A percentile compares a stretch with the other conserved stretches of the same genome.
Evolutionary conservation across 148 eudicot species (phyloP).

Genomic region (Selenicereus undatus): DNA sequence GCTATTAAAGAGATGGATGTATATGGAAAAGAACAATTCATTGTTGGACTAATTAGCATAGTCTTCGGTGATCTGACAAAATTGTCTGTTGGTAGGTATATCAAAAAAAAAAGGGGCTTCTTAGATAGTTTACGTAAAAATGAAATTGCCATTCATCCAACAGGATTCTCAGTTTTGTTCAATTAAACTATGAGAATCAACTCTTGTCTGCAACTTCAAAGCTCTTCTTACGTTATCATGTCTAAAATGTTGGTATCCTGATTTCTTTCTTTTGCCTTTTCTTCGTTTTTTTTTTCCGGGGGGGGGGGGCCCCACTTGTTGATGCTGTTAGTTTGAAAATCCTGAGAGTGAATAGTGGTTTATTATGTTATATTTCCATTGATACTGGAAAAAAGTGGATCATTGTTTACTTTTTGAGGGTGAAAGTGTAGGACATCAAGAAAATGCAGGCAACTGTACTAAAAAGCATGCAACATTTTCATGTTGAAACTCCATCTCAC

Average conservation of each 20-base stretch:
- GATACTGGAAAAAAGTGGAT: background rate
- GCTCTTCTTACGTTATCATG: background rate
- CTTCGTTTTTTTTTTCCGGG: background rate
- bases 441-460: too few relatives aligned
- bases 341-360: background rate
- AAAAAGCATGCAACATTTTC: too few relatives aligned
- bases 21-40: background rate
- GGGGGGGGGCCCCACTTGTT: background rate
- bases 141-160: background rate
- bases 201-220: background rate
- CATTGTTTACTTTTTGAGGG: background rate
- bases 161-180: background rate
- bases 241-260: background rate
- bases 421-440: background rate
- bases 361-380: background rate
- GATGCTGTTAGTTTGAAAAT: background rate
- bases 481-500: background rate
- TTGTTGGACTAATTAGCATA: background rate
- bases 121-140: background rate
- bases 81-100: background rate
- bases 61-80: background rate
- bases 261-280: background rate
- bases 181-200: conserved; percentile 6
- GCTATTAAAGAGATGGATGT: background rate
- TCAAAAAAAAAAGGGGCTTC: background rate